These are phyloP conservation scores for Ogataea angusta DNA, from an alignment of 805 yeast genomes.

Conservation along the genomic window DNA sequence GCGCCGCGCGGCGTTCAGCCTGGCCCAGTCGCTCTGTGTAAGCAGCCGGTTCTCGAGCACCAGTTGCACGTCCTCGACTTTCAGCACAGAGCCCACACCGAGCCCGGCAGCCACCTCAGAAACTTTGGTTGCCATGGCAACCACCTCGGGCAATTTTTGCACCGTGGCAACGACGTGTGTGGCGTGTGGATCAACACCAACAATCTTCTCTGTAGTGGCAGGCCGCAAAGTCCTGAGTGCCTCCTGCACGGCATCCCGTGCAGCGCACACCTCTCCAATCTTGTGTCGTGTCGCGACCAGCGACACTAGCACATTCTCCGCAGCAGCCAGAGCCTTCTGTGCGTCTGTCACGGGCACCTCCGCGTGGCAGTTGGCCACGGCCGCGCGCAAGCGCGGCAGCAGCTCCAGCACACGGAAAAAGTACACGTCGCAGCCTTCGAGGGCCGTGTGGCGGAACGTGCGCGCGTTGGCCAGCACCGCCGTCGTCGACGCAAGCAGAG, in stretches of 20 bases:
- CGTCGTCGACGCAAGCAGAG: slow-evolving; percentile 59
- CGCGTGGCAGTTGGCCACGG: slow-evolving; percentile 56
- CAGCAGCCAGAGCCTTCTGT: slow-evolving; percentile 70
- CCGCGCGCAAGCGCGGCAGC: slow-evolving; percentile 71
- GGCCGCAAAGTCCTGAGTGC: not conserved
- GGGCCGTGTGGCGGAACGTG: slow-evolving; percentile 38
- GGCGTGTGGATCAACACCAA: slow-evolving; percentile 7
- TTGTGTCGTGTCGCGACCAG: slow-evolving; percentile 54
- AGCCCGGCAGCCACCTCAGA: not conserved
- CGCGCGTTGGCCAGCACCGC: slow-evolving; percentile 54
- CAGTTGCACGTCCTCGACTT: not conserved
- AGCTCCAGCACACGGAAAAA: slow-evolving; percentile 74
- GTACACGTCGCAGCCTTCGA: slow-evolving; percentile 46
- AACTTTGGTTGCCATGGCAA: slow-evolving; percentile 3
- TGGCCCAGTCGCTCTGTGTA: slow-evolving; percentile 1
- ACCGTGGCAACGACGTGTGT: slow-evolving; percentile 25
- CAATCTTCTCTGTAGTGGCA: not conserved
- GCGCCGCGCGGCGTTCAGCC: not conserved
- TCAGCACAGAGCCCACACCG: not conserved
- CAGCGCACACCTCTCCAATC: slow-evolving; percentile 32
- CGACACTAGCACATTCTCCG: slow-evolving; percentile 65
- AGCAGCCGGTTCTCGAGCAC: not conserved
- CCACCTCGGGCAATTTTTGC: slow-evolving; percentile 19
- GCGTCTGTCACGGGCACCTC: slow-evolving; percentile 77
- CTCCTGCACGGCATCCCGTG: not conserved